phyloP scores from a whole-genome alignment of 768 basidiomycete genomes.

The Cyclocybe cylindracea region DNA sequence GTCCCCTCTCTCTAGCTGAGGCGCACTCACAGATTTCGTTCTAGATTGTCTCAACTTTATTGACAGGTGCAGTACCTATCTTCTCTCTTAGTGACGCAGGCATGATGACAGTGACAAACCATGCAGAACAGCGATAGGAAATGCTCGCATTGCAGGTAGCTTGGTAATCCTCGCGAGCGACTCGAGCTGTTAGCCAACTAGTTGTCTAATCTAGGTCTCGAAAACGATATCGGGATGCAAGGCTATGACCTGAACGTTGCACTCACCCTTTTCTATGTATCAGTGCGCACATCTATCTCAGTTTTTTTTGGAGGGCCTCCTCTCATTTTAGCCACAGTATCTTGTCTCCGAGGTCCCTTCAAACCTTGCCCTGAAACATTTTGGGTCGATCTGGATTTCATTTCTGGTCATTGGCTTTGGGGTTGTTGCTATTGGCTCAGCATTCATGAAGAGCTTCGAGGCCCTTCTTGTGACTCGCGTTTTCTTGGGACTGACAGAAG shows the following conservation, averaged over 20 bases:
- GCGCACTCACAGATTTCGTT: background rate
- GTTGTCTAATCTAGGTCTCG: slow-evolving; percentile 25
- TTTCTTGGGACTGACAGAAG: slow-evolving; percentile 2
- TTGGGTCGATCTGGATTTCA: slow-evolving; percentile 37
- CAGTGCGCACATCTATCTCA: slow-evolving; percentile 17
- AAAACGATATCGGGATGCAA: slow-evolving; percentile 38
- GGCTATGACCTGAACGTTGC: slow-evolving; percentile 40
- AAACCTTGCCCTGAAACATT: slow-evolving; percentile 37
- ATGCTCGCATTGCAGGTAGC: slow-evolving; percentile 18
- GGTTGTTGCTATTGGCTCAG: slow-evolving; percentile 32
- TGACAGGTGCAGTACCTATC: slow-evolving; percentile 21
- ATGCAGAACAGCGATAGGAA: background rate
- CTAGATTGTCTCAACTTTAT: slow-evolving; percentile 36
- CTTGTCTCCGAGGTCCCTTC: slow-evolving; percentile 38
- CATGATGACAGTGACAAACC: too few species aligned
- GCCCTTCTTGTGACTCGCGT: slow-evolving; percentile 4
- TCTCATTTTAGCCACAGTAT: slow-evolving; percentile 24
- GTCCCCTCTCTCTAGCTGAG: background rate
- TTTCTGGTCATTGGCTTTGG: slow-evolving; percentile 37
- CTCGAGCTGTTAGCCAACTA: background rate
- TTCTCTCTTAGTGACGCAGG: too few species aligned
- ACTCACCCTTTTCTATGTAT: slow-evolving; percentile 39
- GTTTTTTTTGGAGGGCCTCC: background rate
- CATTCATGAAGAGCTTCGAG: slow-evolving; percentile 10
- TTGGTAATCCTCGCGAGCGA: background rate